Evolutionary conservation across 345 rosid species (phyloP).

Genomic region (Iberis pinnata): DNA sequence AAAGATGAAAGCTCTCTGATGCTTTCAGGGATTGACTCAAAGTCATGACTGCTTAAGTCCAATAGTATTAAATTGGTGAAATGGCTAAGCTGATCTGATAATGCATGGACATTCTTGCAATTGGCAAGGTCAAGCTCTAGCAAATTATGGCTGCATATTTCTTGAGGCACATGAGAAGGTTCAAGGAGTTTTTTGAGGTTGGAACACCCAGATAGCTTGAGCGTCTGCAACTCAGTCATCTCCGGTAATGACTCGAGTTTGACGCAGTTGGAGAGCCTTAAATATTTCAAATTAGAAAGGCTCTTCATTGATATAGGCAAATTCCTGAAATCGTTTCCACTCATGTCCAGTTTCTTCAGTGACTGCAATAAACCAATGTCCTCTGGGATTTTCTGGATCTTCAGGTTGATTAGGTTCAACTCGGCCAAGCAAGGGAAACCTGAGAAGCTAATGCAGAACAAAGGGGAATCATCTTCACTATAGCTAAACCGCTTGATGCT

Average conservation of each 20-base stretch:
- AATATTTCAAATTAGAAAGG: neutral
- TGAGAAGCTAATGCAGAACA: neutral
- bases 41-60: conserved; percentile 2
- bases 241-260: neutral
- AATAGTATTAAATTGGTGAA: neutral
- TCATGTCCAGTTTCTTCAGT: conserved; percentile 9
- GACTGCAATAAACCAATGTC: conserved; percentile 3
- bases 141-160: neutral
- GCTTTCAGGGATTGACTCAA: neutral
- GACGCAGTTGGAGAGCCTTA: neutral
- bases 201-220: conserved; percentile 2
- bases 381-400: conserved; percentile 1
- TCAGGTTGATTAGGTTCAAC: conserved; percentile 14
- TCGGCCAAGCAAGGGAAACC: neutral
- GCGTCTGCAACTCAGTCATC: neutral
- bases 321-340: conserved; percentile 10
- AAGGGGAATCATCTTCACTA: neutral
- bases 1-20: neutral
- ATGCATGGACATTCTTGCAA: neutral
- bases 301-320: neutral
- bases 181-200: conserved; percentile 1
- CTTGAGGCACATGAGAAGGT: neutral
- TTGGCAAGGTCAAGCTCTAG: conserved; percentile 1
- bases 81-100: neutral
- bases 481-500: conserved; percentile 14